phyloP scores from a whole-genome alignment of 177 flowering plant genomes.

The Vitis hybrid region DNA sequence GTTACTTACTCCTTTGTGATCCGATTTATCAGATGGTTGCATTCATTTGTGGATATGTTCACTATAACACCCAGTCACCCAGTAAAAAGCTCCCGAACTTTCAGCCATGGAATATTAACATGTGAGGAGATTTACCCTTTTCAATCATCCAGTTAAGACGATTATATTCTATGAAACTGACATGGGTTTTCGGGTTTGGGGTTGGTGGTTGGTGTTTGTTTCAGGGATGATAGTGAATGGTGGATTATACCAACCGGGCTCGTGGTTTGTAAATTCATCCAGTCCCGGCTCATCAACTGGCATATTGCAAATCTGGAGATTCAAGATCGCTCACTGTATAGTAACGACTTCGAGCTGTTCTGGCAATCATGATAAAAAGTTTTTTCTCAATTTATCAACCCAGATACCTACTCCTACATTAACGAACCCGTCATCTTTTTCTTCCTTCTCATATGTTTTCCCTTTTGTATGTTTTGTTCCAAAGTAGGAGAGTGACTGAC shows the following conservation, averaged over 20 bases:
- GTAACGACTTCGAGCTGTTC: constrained; percentile 72
- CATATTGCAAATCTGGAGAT: constrained; percentile 97
- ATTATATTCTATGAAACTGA: not conserved
- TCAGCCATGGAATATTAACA: constrained; percentile 71
- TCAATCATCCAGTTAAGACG: not conserved
- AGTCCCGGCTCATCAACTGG: constrained; percentile 80
- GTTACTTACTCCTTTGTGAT: not conserved
- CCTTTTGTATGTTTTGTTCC: constrained; percentile 13
- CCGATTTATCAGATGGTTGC: constrained; percentile 38
- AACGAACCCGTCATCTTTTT: not conserved
- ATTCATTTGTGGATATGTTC: constrained; percentile 52
- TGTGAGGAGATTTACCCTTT: constrained; percentile 37
- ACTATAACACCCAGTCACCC: constrained; percentile 32
- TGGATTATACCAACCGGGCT: constrained; percentile 91
- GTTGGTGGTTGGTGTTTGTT: constrained; percentile 13
- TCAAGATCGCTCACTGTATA: constrained; percentile 94
- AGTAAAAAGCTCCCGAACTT: constrained; percentile 45
- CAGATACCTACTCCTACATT: constrained; percentile 1
- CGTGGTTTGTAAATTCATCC: constrained; percentile 81
- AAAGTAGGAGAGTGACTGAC: constrained; percentile 20
- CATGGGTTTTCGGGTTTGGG: not conserved
- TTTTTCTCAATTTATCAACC: too few relatives aligned
- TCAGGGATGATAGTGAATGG: constrained; percentile 99
- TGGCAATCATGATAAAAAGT: constrained; percentile 71
- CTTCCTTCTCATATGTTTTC: not conserved